A percentile compares a stretch with the other conserved stretches of the same genome.
phyloP scores from a whole-genome alignment of 2,329 filamentous ascomycete genomes.

The Talaromyces sp. region DNA sequence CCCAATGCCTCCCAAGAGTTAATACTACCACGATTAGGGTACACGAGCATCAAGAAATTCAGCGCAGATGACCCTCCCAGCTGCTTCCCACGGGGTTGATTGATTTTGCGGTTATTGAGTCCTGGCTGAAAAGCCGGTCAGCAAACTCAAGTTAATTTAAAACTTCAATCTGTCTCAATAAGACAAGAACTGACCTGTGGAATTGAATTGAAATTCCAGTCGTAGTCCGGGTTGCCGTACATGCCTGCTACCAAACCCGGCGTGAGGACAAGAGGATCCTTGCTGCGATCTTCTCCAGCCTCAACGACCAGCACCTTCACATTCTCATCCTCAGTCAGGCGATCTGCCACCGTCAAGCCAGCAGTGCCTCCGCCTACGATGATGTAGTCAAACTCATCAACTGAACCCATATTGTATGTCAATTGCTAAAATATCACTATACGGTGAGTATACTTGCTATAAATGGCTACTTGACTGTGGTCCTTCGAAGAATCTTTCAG shows the following conservation, averaged over 20 bases:
- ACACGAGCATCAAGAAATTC: slow-evolving; percentile 20
- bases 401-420: slow-evolving; percentile 1
- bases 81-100: slow-evolving; percentile 22
- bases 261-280: slow-evolving; percentile 22
- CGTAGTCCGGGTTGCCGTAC: slow-evolving; percentile 21
- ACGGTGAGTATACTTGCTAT: neutral
- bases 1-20: slow-evolving; percentile 40
- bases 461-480: neutral
- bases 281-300: slow-evolving; percentile 18
- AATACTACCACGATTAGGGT: slow-evolving; percentile 34
- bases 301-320: slow-evolving; percentile 24
- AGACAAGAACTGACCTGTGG: slow-evolving; percentile 20
- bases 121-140: slow-evolving; percentile 12
- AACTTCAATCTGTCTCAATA: neutral
- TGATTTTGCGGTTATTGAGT: slow-evolving; percentile 23
- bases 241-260: slow-evolving; percentile 16
- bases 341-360: slow-evolving; percentile 46
- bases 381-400: slow-evolving; percentile 32
- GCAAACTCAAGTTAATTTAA: slow-evolving; percentile 2
- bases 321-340: slow-evolving; percentile 44
- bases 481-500: neutral
- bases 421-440: neutral
- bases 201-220: slow-evolving; percentile 22
- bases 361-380: slow-evolving; percentile 56
- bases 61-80: slow-evolving; percentile 23